Evolutionary conservation across 192 early-diverging fungal species (phyloP).

Genomic region (Haplosporangium gracile): DNA sequence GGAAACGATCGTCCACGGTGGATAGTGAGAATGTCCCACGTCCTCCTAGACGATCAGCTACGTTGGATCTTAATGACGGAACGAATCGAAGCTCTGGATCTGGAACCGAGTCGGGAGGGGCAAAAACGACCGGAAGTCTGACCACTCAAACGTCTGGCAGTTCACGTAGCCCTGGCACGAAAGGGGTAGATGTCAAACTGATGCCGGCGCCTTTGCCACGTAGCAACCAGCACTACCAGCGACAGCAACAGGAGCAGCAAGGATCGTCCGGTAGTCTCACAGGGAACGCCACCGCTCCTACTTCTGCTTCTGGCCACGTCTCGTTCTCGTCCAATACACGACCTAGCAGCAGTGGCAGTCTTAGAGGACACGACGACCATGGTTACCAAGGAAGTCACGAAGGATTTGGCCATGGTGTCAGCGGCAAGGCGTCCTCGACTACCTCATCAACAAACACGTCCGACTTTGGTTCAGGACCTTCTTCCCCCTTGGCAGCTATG

Average conservation of each 20-base stretch:
- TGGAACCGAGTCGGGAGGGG: constrained; percentile 27
- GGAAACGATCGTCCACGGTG: neutral
- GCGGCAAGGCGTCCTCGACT: constrained; percentile 40
- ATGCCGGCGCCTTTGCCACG: constrained; percentile 43
- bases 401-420: constrained; percentile 21
- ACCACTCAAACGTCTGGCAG: neutral
- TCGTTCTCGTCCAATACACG: constrained; percentile 26
- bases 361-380: constrained; percentile 3
- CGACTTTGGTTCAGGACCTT: constrained; percentile 50
- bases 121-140: neutral
- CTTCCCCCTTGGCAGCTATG: constrained; percentile 29
- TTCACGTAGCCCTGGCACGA: neutral
- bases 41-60: constrained; percentile 29
- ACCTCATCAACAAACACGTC: constrained; percentile 40
- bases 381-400: neutral
- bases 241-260: constrained; percentile 33
- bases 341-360: constrained; percentile 12
- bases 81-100: neutral
- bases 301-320: constrained; percentile 6
- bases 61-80: constrained; percentile 28
- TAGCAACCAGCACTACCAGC: constrained; percentile 41
- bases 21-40: constrained; percentile 2
- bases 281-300: neutral
- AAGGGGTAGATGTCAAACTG: constrained; percentile 26
- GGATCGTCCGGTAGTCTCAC: constrained; percentile 6